Base-by-base conservation (phyloP, 225 moss, liverwort and hornwort species). In the Rhytidiadelphus loreus region DNA sequence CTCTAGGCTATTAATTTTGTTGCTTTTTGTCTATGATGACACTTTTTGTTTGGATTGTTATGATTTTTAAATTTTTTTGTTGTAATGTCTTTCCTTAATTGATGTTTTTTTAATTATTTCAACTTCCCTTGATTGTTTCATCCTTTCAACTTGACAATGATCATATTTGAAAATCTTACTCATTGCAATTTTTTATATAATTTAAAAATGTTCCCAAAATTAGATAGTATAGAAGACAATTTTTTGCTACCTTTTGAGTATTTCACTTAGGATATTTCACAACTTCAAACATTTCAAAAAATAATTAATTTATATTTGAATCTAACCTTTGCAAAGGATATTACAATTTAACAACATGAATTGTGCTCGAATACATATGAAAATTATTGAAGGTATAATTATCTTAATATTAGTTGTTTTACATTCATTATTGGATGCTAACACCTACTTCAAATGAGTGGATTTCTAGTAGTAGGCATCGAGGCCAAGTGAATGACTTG, bases 181-280 rank as follows among this genome's bases (percentile, higher is more conserved):
- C n/a, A n/a, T 71, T 43, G 3, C 0, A 28, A 5, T 43, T 26
- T 71, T 1, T 16, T 5, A 43, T 43, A 71, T 71, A 26, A 43
- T 43, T 71, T 43, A 7, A 6, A 71, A 16, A 43, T 43, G 9
- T 28, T 26, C 0, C 3, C 0, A 11, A 71, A 72, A 16, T 16
- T 29, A 29, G 6, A 1, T 14, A 16, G 3, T 29, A 72, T 72
- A 0, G 3, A 17, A 28, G 16, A 25, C 15, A 28, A 16, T 0
- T 16, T 28, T 28, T 0, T 44, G 0, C 17, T 44, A 6, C 3
- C 6, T 44, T 44, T 4, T 28, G 1, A 16, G 28, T 28, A 43
- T 44, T 26, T 71, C 6, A 26, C 16, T 25, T 70, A 1, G 28
- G 43, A 43, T 26, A 71, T 26, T 43, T 26, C 1, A 5, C 3